These are phyloP conservation scores for Barnettozyma populi DNA, from an alignment of 805 yeast species.

Conservation along the genomic window DNA sequence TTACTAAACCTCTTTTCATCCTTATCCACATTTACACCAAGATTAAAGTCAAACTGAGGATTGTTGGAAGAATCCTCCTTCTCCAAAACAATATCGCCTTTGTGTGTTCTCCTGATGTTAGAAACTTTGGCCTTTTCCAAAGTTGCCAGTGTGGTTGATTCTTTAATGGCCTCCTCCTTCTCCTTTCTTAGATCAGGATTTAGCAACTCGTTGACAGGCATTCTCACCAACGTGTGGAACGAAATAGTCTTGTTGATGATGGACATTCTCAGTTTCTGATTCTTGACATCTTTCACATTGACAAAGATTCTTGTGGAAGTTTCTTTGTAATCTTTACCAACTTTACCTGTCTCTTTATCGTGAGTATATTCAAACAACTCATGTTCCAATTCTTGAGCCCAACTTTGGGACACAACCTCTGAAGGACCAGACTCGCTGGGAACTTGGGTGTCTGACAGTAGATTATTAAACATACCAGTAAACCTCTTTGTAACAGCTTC, in stretches of 20 bases:
- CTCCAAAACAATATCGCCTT: constrained; percentile 82
- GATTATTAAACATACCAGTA: constrained; percentile 42
- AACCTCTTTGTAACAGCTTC: constrained; percentile 43
- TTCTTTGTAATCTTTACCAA: constrained; percentile 45
- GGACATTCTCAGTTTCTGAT: constrained; percentile 52
- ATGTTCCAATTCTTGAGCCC: constrained; percentile 49
- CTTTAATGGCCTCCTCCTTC: constrained; percentile 66
- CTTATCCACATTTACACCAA: constrained; percentile 22
- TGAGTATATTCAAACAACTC: constrained; percentile 38
- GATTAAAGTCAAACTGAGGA: constrained; percentile 26
- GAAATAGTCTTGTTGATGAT: constrained; percentile 50
- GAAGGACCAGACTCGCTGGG: constrained; percentile 29
- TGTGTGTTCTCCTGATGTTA: constrained; percentile 72
- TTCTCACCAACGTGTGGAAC: constrained; percentile 52
- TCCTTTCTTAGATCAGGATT: constrained; percentile 69
- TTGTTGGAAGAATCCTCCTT: constrained; percentile 29
- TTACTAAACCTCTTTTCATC: constrained; percentile 21
- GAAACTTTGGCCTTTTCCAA: constrained; percentile 56
- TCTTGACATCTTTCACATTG: constrained; percentile 52
- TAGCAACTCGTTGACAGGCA: constrained; percentile 69
- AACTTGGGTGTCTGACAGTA: constrained; percentile 28
- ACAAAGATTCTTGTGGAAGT: constrained; percentile 61
- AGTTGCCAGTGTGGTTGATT: constrained; percentile 63
- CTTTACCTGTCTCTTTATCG: constrained; percentile 20
- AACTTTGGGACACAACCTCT: constrained; percentile 34